Conservation (phyloP, 75 land plant species). For the Pseudotsuga menziesii region DNA sequence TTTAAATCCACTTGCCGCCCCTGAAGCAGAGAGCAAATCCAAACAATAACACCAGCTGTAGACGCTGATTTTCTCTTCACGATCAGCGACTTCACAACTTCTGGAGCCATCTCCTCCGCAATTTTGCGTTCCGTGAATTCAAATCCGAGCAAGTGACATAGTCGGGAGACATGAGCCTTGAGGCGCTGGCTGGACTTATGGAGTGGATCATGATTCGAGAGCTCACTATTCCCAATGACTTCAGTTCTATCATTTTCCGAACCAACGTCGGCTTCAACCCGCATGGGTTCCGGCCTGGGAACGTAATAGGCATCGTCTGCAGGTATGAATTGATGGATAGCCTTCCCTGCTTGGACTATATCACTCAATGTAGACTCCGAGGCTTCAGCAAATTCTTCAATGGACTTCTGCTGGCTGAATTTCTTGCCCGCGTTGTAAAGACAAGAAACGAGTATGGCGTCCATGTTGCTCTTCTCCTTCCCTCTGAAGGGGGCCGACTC, state of each 20-base stretch:
- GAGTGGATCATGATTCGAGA: too few relatives aligned
- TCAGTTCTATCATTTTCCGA: too few relatives aligned
- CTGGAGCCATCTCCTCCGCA: conserved; percentile 4
- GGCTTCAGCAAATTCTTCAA: not conserved
- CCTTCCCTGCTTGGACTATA: not conserved
- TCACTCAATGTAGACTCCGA: not conserved
- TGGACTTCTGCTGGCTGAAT: not conserved
- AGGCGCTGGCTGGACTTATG: too few relatives aligned
- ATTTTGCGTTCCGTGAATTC: not conserved
- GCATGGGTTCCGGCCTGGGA: not conserved
- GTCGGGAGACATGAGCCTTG: too few relatives aligned
- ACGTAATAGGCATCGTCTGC: not conserved
- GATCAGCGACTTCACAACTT: not conserved
- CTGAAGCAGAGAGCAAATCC: not conserved
- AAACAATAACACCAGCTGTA: not conserved
- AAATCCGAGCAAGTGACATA: too few relatives aligned
- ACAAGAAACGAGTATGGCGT: too few relatives aligned
- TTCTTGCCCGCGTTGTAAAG: too few relatives aligned
- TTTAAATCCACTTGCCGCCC: not conserved
- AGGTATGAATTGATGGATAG: not conserved
- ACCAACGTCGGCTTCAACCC: not conserved
- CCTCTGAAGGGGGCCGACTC: too few relatives aligned
- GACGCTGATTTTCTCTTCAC: conserved; percentile 3
- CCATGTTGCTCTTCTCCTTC: too few relatives aligned
- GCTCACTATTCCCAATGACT: too few relatives aligned